Conservation (phyloP, 83 land plant species). For the Picea mariana region DNA sequence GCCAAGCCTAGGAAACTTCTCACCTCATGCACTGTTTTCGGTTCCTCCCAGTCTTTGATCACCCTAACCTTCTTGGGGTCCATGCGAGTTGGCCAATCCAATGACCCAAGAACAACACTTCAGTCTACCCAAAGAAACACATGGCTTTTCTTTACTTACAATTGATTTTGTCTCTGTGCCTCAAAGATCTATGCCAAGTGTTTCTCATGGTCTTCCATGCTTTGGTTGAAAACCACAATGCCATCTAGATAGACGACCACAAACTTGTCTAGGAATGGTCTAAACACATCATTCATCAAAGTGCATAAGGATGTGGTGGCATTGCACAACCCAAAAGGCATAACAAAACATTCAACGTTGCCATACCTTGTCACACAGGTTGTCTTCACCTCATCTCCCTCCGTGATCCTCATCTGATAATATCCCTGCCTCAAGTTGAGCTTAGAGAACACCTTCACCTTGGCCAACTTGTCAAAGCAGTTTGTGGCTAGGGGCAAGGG, state of each 20-base stretch:
- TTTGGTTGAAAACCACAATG: background rate
- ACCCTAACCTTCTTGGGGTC: background rate
- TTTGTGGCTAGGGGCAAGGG: background rate
- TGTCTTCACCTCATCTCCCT: slow-evolving; percentile 17
- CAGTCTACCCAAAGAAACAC: background rate
- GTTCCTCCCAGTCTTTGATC: too few species aligned
- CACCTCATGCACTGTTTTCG: too few species aligned
- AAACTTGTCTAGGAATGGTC: too few species aligned
- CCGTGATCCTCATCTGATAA: slow-evolving; percentile 8
- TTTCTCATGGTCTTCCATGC: background rate
- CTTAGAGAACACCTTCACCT: background rate
- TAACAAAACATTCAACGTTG: background rate
- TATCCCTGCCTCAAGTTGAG: slow-evolving; percentile 13
- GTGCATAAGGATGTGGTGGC: background rate
- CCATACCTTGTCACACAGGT: slow-evolving; percentile 20
- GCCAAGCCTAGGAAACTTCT: too few species aligned
- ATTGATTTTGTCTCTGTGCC: background rate
- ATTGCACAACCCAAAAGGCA: slow-evolving; percentile 4
- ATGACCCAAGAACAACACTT: background rate
- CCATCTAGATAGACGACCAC: background rate
- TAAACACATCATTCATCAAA: background rate
- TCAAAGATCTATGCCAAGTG: too few species aligned
- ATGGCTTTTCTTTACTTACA: background rate
- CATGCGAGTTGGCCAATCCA: background rate
- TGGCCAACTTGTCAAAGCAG: background rate